Base-by-base conservation (phyloP, 805 yeast species). In the Saturnispora kantuleensis region DNA sequence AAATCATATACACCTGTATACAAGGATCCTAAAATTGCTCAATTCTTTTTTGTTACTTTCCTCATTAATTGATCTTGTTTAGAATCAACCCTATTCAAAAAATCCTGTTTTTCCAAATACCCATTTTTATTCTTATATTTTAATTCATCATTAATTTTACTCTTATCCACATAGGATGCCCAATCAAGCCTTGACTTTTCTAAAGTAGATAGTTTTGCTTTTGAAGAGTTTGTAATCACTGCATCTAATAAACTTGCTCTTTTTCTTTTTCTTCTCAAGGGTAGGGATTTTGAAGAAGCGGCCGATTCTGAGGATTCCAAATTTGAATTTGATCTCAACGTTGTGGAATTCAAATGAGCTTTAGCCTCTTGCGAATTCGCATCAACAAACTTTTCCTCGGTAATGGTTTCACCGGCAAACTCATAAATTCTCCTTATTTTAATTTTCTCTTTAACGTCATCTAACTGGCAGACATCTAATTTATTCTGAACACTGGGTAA, bases 101-200 rank as follows among this genome's bases (percentile, higher is more conserved):
- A 93, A 52, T 84, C 96, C 62, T 90, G 97, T 58, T 79, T 87
- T 50, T 86, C 95, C 56, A 93, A 66, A 63, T 81, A 93, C 8
- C 98, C 98, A 42, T 81, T 93, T 67, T 84, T 89, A 59, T 88
- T 89, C 57, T 81, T 83, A 46, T 76, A 72, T 39, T 71, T 73
- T 57, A 93, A 73, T 50, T 93, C 98, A 52, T 86, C 96, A 42
- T 76, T 71, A 39, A 93, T 80, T 45, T 88, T 88, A 51, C 81
- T 79, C 51, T 83, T 74, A 63, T 90, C 97, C 29, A 93, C 96
- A 64, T 84, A 88, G 39, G 84, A 77, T 1, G 95, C 94, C 95
- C 97, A 93, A 63, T 93, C 98, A 41, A 93, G 69, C 50, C 95
- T 70, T 1, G 95, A 84, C 63, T 93, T 93, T 59, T 93, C 97